A percentile compares a stretch with the other conserved stretches of the same genome.
Conservation (phyloP, 2,329 filamentous ascomycete genomes). For the Golovinomyces cichoracearum region DNA sequence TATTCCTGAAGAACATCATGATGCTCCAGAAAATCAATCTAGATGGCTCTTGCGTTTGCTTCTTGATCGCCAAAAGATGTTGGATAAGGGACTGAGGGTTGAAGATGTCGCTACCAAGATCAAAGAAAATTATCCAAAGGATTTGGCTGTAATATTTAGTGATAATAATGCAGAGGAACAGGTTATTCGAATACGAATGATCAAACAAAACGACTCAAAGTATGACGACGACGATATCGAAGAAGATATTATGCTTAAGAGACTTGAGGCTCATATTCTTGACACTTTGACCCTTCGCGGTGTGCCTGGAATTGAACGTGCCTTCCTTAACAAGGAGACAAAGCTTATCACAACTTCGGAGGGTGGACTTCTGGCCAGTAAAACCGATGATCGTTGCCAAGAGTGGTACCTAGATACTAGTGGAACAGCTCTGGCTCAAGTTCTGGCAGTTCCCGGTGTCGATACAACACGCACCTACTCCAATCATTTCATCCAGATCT, state of each 20-base stretch:
- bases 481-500: constrained; percentile 85
- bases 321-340: constrained; percentile 68
- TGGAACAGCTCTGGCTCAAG: constrained; percentile 62
- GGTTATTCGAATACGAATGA: constrained; percentile 73
- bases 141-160: constrained; percentile 82
- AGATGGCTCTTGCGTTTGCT: constrained; percentile 88
- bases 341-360: constrained; percentile 40
- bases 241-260: constrained; percentile 80
- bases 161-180: constrained; percentile 94
- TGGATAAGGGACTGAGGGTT: constrained; percentile 80
- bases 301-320: constrained; percentile 65
- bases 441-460: constrained; percentile 67
- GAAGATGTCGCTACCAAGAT: constrained; percentile 75
- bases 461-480: constrained; percentile 68
- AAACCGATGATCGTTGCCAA: constrained; percentile 47
- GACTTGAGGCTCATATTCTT: constrained; percentile 70
- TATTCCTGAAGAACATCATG: constrained; percentile 51
- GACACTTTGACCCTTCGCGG: constrained; percentile 79
- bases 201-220: constrained; percentile 41
- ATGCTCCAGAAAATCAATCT: constrained; percentile 47
- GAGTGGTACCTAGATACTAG: constrained; percentile 95
- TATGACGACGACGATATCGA: constrained; percentile 51
- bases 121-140: constrained; percentile 63
- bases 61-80: constrained; percentile 74
- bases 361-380: constrained; percentile 48